Percentiles rank a stretch among this genome's conserved stretches.
Conservation (phyloP, 148 eudicot species). For the Camellia lanceoleosa region DNA sequence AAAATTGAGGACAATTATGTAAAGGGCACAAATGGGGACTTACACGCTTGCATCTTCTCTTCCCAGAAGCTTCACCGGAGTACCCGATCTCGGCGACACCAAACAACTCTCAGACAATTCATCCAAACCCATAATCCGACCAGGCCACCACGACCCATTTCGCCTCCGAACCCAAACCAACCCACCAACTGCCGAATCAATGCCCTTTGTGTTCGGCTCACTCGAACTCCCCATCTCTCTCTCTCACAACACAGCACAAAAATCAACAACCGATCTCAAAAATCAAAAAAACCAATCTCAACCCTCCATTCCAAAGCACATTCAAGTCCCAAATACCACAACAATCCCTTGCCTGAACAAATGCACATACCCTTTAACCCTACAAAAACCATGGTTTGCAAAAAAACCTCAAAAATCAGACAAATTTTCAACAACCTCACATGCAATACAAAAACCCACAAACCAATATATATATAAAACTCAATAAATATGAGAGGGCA, state of each 20-base stretch:
- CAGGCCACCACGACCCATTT: conserved; percentile 95
- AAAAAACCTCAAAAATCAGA: conserved; percentile 3
- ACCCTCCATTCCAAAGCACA: conserved; percentile 15
- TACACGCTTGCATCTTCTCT: conserved; percentile 78
- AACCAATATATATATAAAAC: neutral
- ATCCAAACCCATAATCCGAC: conserved; percentile 52
- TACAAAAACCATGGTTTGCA: neutral
- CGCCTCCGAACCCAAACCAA: conserved; percentile 80
- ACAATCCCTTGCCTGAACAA: conserved; percentile 6
- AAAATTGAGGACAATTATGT: neutral
- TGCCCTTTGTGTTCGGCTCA: conserved; percentile 30
- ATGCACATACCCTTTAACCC: neutral
- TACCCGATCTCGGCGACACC: conserved; percentile 47
- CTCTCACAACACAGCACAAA: neutral
- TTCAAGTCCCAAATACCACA: neutral
- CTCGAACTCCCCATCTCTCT: conserved; percentile 31
- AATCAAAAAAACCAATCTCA: conserved; percentile 19
- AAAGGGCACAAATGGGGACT: conserved; percentile 31
- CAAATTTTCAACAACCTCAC: conserved; percentile 2
- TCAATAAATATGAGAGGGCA: neutral
- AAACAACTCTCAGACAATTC: conserved; percentile 42
- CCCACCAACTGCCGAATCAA: conserved; percentile 53
- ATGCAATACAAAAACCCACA: conserved; percentile 9
- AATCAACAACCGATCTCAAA: conserved; percentile 8
- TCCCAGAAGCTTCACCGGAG: conserved; percentile 75